Conservation (phyloP, 2,329 filamentous ascomycete genomes). For the Ophiostoma perfectum region DNA sequence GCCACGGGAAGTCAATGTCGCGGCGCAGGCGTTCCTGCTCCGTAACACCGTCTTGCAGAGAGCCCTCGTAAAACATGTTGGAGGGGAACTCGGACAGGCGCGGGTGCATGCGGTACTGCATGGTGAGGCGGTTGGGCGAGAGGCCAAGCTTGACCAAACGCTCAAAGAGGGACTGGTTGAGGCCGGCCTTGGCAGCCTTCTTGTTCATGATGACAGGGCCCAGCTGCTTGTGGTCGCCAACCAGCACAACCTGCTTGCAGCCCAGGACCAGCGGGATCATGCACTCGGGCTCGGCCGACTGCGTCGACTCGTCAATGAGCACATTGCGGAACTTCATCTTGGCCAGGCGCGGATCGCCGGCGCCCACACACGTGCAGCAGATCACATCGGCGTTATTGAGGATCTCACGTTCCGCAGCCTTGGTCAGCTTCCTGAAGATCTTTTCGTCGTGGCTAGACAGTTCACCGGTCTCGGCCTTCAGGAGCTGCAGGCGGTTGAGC, state of each 20-base stretch:
- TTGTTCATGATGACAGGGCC: conserved; percentile 99
- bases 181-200: conserved; percentile 93
- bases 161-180: conserved; percentile 98
- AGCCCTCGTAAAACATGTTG: conserved; percentile 99
- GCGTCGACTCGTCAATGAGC: conserved; percentile 95
- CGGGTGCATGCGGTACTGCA: conserved; percentile 98
- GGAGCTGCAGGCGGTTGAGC: conserved; percentile 81
- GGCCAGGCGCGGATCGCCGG: conserved; percentile 86
- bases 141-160: conserved; percentile 88
- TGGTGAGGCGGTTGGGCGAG: conserved; percentile 85
- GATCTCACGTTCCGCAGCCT: conserved; percentile 90
- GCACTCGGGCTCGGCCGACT: conserved; percentile 96
- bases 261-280: conserved; percentile 97
- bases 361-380: conserved; percentile 97
- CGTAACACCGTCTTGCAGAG: conserved; percentile 92
- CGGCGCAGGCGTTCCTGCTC: conserved; percentile 80
- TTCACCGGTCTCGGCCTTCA: conserved; percentile 88
- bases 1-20: conserved; percentile 98
- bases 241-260: conserved; percentile 98
- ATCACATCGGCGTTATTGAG: conserved; percentile 94
- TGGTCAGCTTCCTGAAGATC: conserved; percentile 93
- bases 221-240: conserved; percentile 96
- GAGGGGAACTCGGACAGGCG: conserved; percentile 96
- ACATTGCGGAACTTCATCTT: conserved; percentile 99
- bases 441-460: conserved; percentile 95